Evolutionary conservation across 345 rosid species (phyloP).

Genomic region (Boechera stricta): DNA sequence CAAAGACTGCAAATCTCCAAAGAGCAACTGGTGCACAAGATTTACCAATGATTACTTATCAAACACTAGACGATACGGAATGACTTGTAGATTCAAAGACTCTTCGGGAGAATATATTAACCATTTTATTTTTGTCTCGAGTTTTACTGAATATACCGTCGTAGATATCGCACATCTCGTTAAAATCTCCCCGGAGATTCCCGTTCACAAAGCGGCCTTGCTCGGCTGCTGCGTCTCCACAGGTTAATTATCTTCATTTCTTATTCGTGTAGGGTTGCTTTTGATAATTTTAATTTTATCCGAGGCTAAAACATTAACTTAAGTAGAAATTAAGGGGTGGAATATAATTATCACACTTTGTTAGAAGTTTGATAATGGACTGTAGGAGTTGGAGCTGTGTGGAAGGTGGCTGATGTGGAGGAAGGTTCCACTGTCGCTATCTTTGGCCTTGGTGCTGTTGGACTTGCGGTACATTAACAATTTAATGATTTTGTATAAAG

Average conservation of each 20-base stretch:
- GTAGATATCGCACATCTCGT: constrained; percentile 62
- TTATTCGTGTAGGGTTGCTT: background rate
- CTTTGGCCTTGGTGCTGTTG: constrained; percentile 76
- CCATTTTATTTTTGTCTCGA: constrained; percentile 64
- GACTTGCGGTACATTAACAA: constrained; percentile 59
- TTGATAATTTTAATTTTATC: background rate
- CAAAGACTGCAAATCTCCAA: constrained; percentile 57
- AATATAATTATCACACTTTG: background rate
- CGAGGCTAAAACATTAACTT: background rate
- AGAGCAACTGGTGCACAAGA: constrained; percentile 59
- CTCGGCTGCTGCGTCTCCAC: constrained; percentile 71
- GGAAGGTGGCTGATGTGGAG: constrained; percentile 66
- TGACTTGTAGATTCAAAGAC: constrained; percentile 57
- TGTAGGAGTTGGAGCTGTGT: constrained; percentile 72
- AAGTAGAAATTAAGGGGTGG: background rate
- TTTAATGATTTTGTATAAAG: background rate
- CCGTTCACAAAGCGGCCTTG: constrained; percentile 59
- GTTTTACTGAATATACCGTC: constrained; percentile 74
- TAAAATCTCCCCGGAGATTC: constrained; percentile 50
- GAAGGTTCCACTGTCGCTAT: constrained; percentile 71
- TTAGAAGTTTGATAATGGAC: background rate
- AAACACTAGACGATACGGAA: constrained; percentile 61
- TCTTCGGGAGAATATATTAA: constrained; percentile 56
- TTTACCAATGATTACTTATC: background rate
- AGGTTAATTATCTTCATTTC: constrained; percentile 40